Base-by-base conservation (phyloP, 208 protist species). In the Trypanosoma mega region DNA sequence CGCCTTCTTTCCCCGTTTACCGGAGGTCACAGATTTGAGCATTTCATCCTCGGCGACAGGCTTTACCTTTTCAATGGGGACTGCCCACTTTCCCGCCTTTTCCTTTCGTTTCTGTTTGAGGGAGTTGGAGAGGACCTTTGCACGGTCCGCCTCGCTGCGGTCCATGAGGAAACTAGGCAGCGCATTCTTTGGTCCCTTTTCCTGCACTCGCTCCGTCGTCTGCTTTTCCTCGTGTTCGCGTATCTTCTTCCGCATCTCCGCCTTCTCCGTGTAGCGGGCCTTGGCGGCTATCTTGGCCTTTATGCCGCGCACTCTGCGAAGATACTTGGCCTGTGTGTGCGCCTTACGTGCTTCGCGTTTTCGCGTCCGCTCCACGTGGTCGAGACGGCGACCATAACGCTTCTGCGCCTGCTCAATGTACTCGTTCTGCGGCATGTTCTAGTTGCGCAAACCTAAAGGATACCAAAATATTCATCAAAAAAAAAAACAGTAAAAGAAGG, bases 81-180 rank as follows among this genome's bases (percentile, higher is more conserved):
- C 99, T 31, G 96, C 86, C 98, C 98, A 99, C 81, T 99, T 99
- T 16, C 98, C 99, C 1, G 99, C 99, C 74, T 99, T 99, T 71
- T 99, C 98, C 90, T 99, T 99, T 31, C 98, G 86, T 84, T 99
- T 99, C 76, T 99, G 98, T 81, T 99, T 99, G 14, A 99, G 78
- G 24, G 98, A 99, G 83, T 99, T 99, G 46, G 94, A 98, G 14
- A 99, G 85, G 23, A 99, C 96, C 84, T 99, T 98, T 24, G 97
- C 97, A 23, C 97, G 90, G 62, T 98, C 93, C 7, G 98, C 93
- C 61, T 97, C 90, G 63, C 97, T 96, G 57, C 98, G 81, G 75
- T 99, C 99, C 82, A 99, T 92, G 36, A 99, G 85, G 80, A 99
- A 99, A 7, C 97, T 91, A n/a, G 99, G 99, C 52, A 99, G 82